phyloP scores from a whole-genome alignment of 202 grass and related monocot genomes.

The Panicum virgatum region DNA sequence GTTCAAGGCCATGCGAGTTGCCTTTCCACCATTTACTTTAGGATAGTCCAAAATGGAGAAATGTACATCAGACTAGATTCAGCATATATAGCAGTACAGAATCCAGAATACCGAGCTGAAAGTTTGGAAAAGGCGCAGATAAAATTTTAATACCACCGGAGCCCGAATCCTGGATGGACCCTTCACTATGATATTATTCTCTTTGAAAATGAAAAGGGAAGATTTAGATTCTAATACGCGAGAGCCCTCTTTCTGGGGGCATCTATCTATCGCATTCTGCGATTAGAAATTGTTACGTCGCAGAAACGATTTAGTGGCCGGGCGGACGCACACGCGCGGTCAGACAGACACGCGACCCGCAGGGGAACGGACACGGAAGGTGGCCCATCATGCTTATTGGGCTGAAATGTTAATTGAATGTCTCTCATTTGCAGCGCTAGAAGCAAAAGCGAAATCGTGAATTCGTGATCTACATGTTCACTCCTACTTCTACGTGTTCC shows the following conservation, averaged over 20 bases:
- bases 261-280: too few relatives aligned
- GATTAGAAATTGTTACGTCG: too few relatives aligned
- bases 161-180: constrained; percentile 27
- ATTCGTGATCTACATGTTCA: too few relatives aligned
- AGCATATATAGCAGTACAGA: not conserved
- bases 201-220: constrained; percentile 12
- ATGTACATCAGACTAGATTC: constrained; percentile 21
- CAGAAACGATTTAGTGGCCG: too few relatives aligned
- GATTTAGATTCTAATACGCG: constrained; percentile 33
- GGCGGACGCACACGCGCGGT: too few relatives aligned
- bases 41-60: constrained; percentile 19
- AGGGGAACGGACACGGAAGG: too few relatives aligned
- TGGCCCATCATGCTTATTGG: too few relatives aligned
- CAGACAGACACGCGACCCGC: too few relatives aligned
- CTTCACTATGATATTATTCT: constrained; percentile 39
- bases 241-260: constrained; percentile 19
- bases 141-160: not conserved
- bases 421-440: too few relatives aligned
- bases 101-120: constrained; percentile 31
- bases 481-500: too few relatives aligned
- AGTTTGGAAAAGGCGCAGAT: constrained; percentile 31
- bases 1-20: not conserved
- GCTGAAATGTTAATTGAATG: too few relatives aligned
- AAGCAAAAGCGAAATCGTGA: too few relatives aligned
- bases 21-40: not conserved